These are phyloP conservation scores for Alnus rubra DNA, from an alignment of 306 rosid species.

Conservation along the genomic window DNA sequence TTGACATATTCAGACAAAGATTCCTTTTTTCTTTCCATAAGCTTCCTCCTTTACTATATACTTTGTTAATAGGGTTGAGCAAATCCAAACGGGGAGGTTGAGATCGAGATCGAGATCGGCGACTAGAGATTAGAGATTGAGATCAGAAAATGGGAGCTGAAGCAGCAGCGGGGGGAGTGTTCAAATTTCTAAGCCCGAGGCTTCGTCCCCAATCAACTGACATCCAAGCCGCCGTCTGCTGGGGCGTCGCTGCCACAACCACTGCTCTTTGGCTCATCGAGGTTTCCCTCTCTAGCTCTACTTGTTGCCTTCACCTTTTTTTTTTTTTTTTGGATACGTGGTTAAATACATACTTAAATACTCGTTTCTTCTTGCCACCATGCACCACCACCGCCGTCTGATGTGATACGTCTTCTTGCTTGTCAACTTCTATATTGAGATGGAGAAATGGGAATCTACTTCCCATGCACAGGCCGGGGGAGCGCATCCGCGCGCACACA, in stretches of 20 bases:
- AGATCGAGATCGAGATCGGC: neutral
- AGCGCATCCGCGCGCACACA: too few relatives aligned
- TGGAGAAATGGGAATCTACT: too few relatives aligned
- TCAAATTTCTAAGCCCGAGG: constrained; percentile 37
- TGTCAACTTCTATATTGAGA: too few relatives aligned
- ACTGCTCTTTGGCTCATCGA: constrained; percentile 64
- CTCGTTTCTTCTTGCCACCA: too few relatives aligned
- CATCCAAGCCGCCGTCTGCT: constrained; percentile 72
- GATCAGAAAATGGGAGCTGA: constrained; percentile 50
- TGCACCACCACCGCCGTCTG: too few relatives aligned
- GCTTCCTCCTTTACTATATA: neutral
- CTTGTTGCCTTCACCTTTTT: neutral
- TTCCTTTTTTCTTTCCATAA: neutral
- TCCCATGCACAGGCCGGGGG: too few relatives aligned
- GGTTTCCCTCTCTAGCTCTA: constrained; percentile 33
- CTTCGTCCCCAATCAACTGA: constrained; percentile 54
- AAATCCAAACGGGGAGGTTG: too few relatives aligned
- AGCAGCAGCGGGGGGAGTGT: constrained; percentile 28
- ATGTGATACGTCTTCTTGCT: too few relatives aligned
- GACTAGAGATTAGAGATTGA: constrained; percentile 5
- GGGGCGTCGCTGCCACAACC: constrained; percentile 82
- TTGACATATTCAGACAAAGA: constrained; percentile 8
- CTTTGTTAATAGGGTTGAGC: too few relatives aligned
- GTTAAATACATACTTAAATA: too few relatives aligned
- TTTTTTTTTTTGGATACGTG: too few relatives aligned